Evolutionary conservation across 257 asterid species (phyloP), one percentile per base, ranked within the genome.

Genomic region (Voacanga thouarsii): DNA sequence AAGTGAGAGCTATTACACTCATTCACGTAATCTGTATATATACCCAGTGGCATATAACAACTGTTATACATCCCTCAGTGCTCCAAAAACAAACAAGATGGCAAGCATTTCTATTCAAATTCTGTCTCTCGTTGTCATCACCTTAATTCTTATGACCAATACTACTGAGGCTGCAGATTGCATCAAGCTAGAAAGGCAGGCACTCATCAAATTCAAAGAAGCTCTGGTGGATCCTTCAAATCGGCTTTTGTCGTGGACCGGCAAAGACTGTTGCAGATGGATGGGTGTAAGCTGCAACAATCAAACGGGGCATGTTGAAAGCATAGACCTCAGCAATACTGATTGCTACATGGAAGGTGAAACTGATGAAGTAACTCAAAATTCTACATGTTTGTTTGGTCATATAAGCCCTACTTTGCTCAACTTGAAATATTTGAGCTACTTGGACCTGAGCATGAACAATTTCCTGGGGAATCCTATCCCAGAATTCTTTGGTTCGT

Each of bases 221-320:
- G 82, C 59, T 30, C 84, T 79, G 43, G 41, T 49, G 0, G 85
- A 84, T 78, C 75, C 84, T 44, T 63, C 74, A 23, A 56, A 56
- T 56, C 74, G 77, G 16, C 74, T 85, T 72, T 77, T 82, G 6
- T 72, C 83, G 6, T 84, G 85, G 85, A 74, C 49, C 51, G 83
- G 87, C 55, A 60, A 4, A 12, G 69, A 82, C 43, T 82, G 84
- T 63, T 79, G 88, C 57, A 19, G 47, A 28, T 79, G 84, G 82
- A 37, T 28, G 16, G 82, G 82, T 10, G 76, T 85, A 23, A 71
- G 26, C 49, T 66, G 72, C 72, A 67, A 18, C 26, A 18, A 67
- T 24, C 51, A 21, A 5, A 44, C 47, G 47, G 51, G 72, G 15
- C 41, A 67, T 21, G 12, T 67, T 39, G 16, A 18, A 67, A 39